Evolutionary conservation across 768 basidiomycete species (phyloP), one percentile per base, ranked within the genome.

Genomic region (Kwoniella europaea): DNA sequence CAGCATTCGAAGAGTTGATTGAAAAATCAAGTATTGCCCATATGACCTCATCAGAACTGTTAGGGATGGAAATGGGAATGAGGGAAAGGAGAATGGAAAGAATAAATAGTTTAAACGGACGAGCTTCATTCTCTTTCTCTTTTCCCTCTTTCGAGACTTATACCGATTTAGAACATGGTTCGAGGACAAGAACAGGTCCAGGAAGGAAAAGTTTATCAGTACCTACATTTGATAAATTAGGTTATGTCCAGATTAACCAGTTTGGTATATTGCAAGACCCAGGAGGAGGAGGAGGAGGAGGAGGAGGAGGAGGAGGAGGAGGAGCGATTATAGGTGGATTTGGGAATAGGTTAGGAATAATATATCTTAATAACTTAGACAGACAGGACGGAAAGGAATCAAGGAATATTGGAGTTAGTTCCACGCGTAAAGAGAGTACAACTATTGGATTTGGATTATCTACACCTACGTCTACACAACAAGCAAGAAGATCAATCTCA

Each of bases 311-410:
- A 18, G 46, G 46, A 18, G 63, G 63, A 15, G 12, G 7, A 6
- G 35, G 56, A 13, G 20, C n/a, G 3, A 10, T 77, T 18, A 58
- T 79, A 1, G 73, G 61, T 20, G 78, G 71, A 18, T 79, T 79
- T 44, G 78, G 76, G 10, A 76, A 79, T 69, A 56, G 71, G 20
- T 60, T 79, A 27, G 78, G 78, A 18, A 46, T 77, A 4, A 43
- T 77, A 9, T 57, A 50, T 18, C 9, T 78, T 4, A 50, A 50
- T 50, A 9, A 50, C 16, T 7, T 15, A 15, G 46, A 50, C 12
- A 50, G 35, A 35, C 35, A 35, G 35, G 6, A 35, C 35, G 35
- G 35, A 35, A 35, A 35, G 35, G 4, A 50, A 18, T 50, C 3
- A 4, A 50, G 18, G 46, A 18, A 50, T 50, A 13, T 15, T 13